Evolutionary conservation across 2,329 filamentous ascomycete species (phyloP).

Genomic region (Claviceps capensis): DNA sequence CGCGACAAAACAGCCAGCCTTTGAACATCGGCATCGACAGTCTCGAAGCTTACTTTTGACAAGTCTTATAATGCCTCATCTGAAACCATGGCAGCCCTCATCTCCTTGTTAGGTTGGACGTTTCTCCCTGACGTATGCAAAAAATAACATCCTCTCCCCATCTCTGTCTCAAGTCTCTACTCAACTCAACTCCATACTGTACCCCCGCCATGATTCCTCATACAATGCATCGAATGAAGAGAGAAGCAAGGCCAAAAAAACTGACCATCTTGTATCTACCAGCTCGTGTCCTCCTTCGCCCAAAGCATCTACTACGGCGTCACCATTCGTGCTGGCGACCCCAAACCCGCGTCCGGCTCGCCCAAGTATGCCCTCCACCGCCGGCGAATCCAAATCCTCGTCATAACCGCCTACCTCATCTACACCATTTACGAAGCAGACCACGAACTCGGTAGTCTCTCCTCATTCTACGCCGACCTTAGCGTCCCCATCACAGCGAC

Average conservation of each 20-base stretch:
- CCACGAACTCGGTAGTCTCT: constrained; percentile 55
- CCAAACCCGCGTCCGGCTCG: constrained; percentile 58
- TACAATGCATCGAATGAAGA: background rate
- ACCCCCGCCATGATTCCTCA: background rate
- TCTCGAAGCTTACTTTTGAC: background rate
- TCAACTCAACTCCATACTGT: background rate
- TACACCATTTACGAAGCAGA: constrained; percentile 93
- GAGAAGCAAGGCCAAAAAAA: background rate
- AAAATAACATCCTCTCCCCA: constrained; percentile 1
- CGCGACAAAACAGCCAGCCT: background rate
- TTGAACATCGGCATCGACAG: background rate
- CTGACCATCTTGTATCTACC: constrained; percentile 31
- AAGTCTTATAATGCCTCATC: constrained; percentile 7
- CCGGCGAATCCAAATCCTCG: constrained; percentile 67
- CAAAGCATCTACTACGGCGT: constrained; percentile 78
- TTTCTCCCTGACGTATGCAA: constrained; percentile 39
- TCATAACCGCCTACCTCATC: constrained; percentile 70
- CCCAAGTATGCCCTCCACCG: constrained; percentile 60
- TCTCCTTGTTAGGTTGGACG: constrained; percentile 42
- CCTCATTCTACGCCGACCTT: constrained; percentile 70
- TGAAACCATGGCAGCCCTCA: constrained; percentile 33
- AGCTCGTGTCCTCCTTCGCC: constrained; percentile 66
- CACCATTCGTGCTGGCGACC: constrained; percentile 78
- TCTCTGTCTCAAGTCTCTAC: background rate
- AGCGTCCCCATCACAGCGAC: constrained; percentile 53